Evolutionary conservation across 164 flowering plant species (phyloP).

Genomic region (Chimonanthus salicifolius): DNA sequence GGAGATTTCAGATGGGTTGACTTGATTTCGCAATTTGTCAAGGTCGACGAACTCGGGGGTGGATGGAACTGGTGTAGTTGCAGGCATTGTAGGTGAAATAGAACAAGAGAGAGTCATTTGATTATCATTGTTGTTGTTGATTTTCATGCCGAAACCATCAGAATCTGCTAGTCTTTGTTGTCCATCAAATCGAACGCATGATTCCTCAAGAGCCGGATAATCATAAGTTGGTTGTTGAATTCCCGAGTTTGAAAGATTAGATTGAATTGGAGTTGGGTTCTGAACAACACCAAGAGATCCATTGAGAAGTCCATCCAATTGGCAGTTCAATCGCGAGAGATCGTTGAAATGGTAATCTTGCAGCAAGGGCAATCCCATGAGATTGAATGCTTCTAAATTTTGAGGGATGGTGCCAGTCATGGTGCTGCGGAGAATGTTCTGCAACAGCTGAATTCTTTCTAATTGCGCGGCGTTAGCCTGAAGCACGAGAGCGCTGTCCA

Average conservation of each 20-base stretch:
- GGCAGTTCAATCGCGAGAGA: neutral
- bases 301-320: conserved; percentile 5
- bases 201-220: neutral
- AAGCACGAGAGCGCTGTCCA: conserved; percentile 34
- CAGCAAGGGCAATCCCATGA: conserved; percentile 11
- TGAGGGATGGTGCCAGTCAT: conserved; percentile 18
- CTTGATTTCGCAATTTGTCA: conserved; percentile 14
- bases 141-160: neutral
- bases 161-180: neutral
- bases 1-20: conserved; percentile 17
- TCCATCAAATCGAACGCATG: neutral
- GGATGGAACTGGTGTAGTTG: conserved; percentile 13
- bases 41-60: conserved; percentile 23
- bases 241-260: neutral
- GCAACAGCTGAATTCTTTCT: conserved; percentile 42
- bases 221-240: neutral
- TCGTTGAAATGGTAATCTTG: conserved; percentile 5
- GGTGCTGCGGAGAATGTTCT: conserved; percentile 32
- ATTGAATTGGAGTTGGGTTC: neutral
- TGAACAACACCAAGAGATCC: neutral
- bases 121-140: neutral
- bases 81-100: conserved; percentile 1
- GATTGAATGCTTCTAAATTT: conserved; percentile 15
- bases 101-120: neutral
- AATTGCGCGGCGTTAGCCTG: conserved; percentile 44